phyloP scores from a whole-genome alignment of 768 basidiomycete species.

The Lanmaoa rubissima region DNA sequence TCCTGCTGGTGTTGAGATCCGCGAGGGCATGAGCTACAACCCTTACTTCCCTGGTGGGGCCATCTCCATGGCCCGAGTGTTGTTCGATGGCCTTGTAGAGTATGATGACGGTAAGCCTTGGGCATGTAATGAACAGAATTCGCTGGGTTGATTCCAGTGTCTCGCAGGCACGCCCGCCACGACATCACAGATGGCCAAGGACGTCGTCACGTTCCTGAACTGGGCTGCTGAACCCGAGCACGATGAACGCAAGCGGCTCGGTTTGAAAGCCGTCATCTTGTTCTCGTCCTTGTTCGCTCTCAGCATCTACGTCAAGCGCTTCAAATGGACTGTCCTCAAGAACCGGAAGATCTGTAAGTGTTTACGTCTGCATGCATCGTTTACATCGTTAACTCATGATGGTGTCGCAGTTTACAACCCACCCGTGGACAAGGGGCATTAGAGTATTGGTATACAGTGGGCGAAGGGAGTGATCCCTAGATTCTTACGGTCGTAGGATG shows the following conservation, averaged over 20 bases:
- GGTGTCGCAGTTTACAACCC: constrained; percentile 38
- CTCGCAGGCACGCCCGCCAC: constrained; percentile 89
- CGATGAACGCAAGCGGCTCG: constrained; percentile 96
- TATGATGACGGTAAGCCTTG: constrained; percentile 79
- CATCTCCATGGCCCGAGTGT: constrained; percentile 95
- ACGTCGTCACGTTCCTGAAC: constrained; percentile 90
- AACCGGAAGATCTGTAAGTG: constrained; percentile 86
- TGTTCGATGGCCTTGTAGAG: constrained; percentile 96
- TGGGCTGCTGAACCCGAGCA: constrained; percentile 99
- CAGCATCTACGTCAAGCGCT: constrained; percentile 88
- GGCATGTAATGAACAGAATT: background rate
- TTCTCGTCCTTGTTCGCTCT: constrained; percentile 81
- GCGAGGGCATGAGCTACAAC: constrained; percentile 99
- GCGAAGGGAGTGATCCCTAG: constrained; percentile 15
- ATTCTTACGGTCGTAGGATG: constrained; percentile 28
- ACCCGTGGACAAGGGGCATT: constrained; percentile 34
- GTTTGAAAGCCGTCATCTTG: constrained; percentile 92
- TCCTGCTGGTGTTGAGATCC: constrained; percentile 91
- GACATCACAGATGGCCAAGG: constrained; percentile 98
- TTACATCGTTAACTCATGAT: constrained; percentile 4
- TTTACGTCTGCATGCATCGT: background rate
- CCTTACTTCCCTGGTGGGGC: constrained; percentile 99
- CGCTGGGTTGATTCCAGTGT: constrained; percentile 7
- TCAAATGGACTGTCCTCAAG: constrained; percentile 93
- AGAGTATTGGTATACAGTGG: constrained; percentile 19